Evolutionary conservation across 78 protist species (phyloP), one percentile per base, ranked within the genome.

Genomic region (Anaeramoeba flamelloides): DNA sequence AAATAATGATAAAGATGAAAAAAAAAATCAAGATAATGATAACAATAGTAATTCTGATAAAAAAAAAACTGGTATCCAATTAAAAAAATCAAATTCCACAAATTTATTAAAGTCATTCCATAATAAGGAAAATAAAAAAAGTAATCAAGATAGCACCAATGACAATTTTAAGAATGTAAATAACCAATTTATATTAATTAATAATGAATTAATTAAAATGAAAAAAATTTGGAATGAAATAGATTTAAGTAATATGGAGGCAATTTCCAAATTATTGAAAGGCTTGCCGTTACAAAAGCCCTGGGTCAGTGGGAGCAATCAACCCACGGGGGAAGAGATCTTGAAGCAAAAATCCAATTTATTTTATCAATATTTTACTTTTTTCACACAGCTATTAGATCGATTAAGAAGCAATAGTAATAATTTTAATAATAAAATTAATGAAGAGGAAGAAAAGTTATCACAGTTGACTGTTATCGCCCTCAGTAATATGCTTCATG

Each of bases 291-390:
- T 53, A 8, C 69, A 53, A 17, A 53, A 53, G 17, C 69, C 69
- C 8, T 53, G 69, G 69, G 17, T 26, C 8, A 17, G 69, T 26
- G 69, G 17, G 17, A 53, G 34, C 8, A 53, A 53, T 26, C 69
- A 53, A 53, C 69, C 69, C 8, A 53, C 69, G 17, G 69, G 34
- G 17, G 69, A 53, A 53, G 34, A 53, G 17, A 17, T 53, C 17
- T 8, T 53, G 8, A 17, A 53, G 17, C 69, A 33, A 41, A 53
- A 1, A 0, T 53, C 74, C 26, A 79, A 65, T 31, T 80, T 82
- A 37, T 87, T 87, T 76, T 76, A 76, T 17, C 80, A 87, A 80
- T 85, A 87, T 69, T 87, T 87, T 38, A 81, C 87, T 0, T 87
- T 87, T 81, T 78, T 87, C 41, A 81, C 85, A 2, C 75, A 82